phyloP scores from a whole-genome alignment of 768 basidiomycete species.

The Hypholoma fasciculare region DNA sequence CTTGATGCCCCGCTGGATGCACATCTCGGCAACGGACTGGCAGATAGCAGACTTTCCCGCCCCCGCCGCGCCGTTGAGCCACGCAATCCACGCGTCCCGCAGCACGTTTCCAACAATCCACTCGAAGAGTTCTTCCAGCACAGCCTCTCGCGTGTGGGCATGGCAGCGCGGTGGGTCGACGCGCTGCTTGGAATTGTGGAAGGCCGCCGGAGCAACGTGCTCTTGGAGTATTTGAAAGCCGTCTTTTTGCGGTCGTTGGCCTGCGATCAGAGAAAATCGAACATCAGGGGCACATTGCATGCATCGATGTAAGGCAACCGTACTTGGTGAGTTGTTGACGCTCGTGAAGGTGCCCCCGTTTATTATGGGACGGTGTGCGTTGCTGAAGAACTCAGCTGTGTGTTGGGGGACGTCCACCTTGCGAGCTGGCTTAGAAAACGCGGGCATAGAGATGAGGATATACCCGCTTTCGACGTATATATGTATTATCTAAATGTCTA shows the following conservation, averaged over 20 bases:
- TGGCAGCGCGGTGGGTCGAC: constrained; percentile 15
- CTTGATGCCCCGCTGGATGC: background rate
- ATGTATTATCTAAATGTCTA: no score
- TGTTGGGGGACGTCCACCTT: no score
- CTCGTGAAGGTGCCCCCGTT: no score
- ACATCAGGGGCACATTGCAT: background rate
- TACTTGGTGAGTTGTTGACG: no score
- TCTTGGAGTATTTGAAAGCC: constrained; percentile 6
- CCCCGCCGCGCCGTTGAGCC: constrained; percentile 15
- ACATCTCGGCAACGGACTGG: constrained; percentile 15
- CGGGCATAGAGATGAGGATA: no score
- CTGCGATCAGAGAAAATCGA: background rate
- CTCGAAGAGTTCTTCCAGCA: constrained; percentile 14
- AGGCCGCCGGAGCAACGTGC: constrained; percentile 8
- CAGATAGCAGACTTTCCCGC: constrained; percentile 19
- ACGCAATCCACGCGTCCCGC: constrained; percentile 1
- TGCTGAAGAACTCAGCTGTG: no score
- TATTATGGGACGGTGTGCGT: no score
- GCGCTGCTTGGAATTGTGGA: constrained; percentile 15
- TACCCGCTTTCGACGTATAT: no score
- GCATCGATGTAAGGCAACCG: no score
- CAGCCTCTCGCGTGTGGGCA: constrained; percentile 11
- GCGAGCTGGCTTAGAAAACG: no score
- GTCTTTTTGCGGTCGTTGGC: background rate
- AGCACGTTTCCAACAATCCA: constrained; percentile 8